A percentile compares a stretch with the other conserved stretches of the same genome.
These are phyloP conservation scores for Solidago caesia DNA, from an alignment of 129 eudicot genomes.

Conservation along the genomic window DNA sequence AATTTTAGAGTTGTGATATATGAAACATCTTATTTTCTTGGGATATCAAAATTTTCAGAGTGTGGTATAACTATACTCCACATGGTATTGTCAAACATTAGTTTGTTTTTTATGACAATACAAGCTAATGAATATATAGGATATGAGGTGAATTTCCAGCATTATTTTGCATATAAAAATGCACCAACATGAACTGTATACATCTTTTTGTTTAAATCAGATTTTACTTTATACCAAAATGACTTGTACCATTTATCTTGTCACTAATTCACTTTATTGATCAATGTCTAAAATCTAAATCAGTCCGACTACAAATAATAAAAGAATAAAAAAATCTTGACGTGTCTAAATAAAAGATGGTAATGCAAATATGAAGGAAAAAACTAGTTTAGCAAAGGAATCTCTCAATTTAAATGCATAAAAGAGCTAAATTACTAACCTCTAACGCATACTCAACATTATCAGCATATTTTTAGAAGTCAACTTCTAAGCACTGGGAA, in stretches of 20 bases:
- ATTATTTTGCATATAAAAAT: background rate
- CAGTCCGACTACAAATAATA: background rate
- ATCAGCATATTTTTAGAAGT: conserved; percentile 10
- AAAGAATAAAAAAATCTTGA: background rate
- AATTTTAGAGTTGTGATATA: background rate
- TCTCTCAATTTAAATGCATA: background rate
- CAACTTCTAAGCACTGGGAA: conserved; percentile 30
- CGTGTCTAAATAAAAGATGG: conserved; percentile 5
- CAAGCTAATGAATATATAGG: background rate
- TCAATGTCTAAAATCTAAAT: background rate
- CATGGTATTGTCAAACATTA: background rate
- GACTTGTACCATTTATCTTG: background rate
- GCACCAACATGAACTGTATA: background rate
- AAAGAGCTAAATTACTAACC: conserved; percentile 28
- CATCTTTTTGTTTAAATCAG: background rate
- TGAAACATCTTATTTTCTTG: background rate
- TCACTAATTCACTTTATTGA: background rate
- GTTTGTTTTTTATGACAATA: background rate
- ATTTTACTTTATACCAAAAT: background rate
- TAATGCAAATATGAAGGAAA: background rate
- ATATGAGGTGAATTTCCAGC: background rate
- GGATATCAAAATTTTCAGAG: background rate
- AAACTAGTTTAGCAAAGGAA: background rate
- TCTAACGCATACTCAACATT: conserved; percentile 20
- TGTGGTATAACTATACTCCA: background rate